Evolutionary conservation across 495 filamentous ascomycete species (phyloP).

Genomic region (Haplographium delicatum): DNA sequence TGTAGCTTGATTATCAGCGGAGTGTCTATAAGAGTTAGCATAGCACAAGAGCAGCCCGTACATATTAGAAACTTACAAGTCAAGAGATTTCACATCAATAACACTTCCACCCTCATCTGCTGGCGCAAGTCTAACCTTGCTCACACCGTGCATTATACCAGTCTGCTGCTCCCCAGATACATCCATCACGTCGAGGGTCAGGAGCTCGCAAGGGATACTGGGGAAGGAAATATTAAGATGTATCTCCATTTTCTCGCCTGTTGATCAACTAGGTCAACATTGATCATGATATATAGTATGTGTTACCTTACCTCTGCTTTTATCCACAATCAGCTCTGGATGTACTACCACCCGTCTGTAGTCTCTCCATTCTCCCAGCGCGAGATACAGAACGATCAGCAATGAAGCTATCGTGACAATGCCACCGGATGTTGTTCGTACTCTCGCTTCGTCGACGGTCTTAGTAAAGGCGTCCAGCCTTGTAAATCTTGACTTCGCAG

Average conservation of each 20-base stretch:
- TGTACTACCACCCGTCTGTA: conserved; percentile 82
- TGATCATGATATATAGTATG: background rate
- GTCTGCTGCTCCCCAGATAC: conserved; percentile 94
- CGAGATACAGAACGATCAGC: conserved; percentile 78
- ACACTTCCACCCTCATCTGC: conserved; percentile 69
- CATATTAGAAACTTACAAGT: conserved; percentile 50
- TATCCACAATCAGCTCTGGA: conserved; percentile 93
- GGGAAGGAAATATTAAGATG: conserved; percentile 98
- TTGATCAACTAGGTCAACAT: conserved; percentile 11
- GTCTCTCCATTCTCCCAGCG: conserved; percentile 94
- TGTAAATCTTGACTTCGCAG: conserved; percentile 79
- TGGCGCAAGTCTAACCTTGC: conserved; percentile 75
- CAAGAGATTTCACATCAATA: conserved; percentile 66
- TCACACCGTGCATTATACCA: conserved; percentile 86
- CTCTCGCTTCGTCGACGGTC: conserved; percentile 94
- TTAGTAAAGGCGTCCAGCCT: conserved; percentile 98
- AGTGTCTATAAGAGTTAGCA: conserved; percentile 44
- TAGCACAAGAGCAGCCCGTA: too few relatives aligned
- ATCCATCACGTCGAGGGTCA: conserved; percentile 98
- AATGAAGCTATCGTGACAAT: conserved; percentile 89
- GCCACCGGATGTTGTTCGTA: conserved; percentile 95
- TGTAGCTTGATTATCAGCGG: conserved; percentile 57
- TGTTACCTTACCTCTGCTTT: conserved; percentile 70
- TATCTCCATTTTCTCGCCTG: conserved; percentile 96
- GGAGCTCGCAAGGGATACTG: conserved; percentile 84